Evolutionary conservation across 768 basidiomycete species (phyloP), one percentile per base, ranked within the genome.

Genomic region (Phaffia australis): DNA sequence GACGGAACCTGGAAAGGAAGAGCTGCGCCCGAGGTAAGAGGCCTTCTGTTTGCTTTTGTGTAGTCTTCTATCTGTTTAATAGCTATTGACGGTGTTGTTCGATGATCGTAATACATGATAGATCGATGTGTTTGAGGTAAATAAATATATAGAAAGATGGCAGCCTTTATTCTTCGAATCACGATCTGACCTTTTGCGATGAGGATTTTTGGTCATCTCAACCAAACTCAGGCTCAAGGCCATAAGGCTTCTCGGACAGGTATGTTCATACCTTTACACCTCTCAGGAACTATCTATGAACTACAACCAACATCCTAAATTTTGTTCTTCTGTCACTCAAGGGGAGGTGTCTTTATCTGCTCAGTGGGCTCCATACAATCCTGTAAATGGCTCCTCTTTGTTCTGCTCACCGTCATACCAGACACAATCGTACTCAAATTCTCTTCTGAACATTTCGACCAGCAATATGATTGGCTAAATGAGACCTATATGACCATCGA

Each of bases 121-220:
- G 62, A 91, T 97, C 70, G 93, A 97, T 76, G 81, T 98, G 66
- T 73, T 94, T 66, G 93, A 98, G 78, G 84, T 89, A 0, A 74
- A 77, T 85, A 65, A 79, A 89, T 71, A 57, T 49, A 25, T 50
- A 32, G 1, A 52, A 47, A 50, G 18, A 27, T 60, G n/a, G 67
- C 57, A n/a, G 67, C 35, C 4, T 42, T 11, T 42, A 5, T 11
- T 11, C 6, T 42, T 42, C 4, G 35, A 5, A 11, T 42, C 11
- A 11, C 11, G 4, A 42, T 5, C 35, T 42, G 11, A 42, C 35
- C 35, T 42, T 11, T 42, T 42, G 35, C 6, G 11, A 42, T 42
- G 11, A 42, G 6, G 35, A 42, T 42, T 11, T 11, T 42, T 42
- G 11, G 4, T 42, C 11, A 11, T 11, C 11, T 42, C 35, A 11